Base-by-base conservation (phyloP, 495 filamentous ascomycete genomes). In the Podospora conica region DNA sequence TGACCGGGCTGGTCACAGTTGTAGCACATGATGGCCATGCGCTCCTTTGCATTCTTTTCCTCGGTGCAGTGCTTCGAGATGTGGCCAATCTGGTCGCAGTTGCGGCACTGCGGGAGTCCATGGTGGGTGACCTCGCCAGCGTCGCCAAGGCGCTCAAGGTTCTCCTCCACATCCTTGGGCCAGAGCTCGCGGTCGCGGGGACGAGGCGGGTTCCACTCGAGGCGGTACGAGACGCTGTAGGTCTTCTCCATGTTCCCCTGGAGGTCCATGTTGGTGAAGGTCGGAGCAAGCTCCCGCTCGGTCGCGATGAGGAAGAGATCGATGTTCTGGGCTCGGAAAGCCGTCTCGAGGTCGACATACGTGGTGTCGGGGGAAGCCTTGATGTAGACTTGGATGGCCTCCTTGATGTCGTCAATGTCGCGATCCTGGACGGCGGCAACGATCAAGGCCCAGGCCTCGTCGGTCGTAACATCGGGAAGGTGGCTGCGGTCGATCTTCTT, bases 21-120 rank as follows among this genome's bases (percentile, higher is more conserved):
- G 73, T 79, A 83, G 75, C 95, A 97, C 66, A 81, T 85, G 65
- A 94, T 84, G 20, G 78, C 75, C n/a, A 80, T 65, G 27, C 74
- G 77, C 11, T 84, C 85, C 31, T 73, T 55, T 10, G 81, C 80
- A 1, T 73, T 63, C 69, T 85, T 83, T 64, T 89, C 85, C 75
- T 93, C 80, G 0, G 82, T 73, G 80, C 93, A 97, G 63, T 71
- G 70, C 66, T 86, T 88, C 3, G 78, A 27, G n/a, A 79, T 83
- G 68, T 97, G 93, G 3, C 93, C 93, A 62, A 95, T 70, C 69
- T 93, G 86, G 15, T 80, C 77, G 70, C 92, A 96, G 71, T 90
- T 90, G 23, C 12, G 27, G 75, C 92, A 96, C 73, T 89, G 87
- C 2, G 85, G 80, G 18, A 92, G 71, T 33, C 84, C 82, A 54